phyloP scores from a whole-genome alignment of 75 land plant species.

The Azolla pinnata region DNA sequence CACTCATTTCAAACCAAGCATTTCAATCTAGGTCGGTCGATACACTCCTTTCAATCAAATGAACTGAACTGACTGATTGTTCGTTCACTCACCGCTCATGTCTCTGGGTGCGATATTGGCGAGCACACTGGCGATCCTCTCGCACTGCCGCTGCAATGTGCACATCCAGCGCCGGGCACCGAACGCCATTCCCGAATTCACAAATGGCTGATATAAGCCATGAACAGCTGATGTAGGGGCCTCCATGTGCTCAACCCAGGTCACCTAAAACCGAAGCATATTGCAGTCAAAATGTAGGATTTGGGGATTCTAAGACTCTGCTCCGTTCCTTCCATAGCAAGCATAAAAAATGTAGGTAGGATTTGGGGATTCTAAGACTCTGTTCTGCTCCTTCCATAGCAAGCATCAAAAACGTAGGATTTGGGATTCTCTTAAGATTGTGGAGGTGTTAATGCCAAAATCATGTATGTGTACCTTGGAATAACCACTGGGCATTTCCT shows the following conservation, averaged over 20 bases:
- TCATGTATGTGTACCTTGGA: conserved; percentile 26
- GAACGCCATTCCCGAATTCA: conserved; percentile 70
- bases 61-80: background rate
- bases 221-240: conserved; percentile 46
- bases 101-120: conserved; percentile 52
- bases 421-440: too few relatives aligned
- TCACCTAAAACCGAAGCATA: conserved; percentile 44
- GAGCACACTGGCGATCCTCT: conserved; percentile 56
- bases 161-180: conserved; percentile 81
- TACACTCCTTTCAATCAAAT: background rate
- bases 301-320: background rate
- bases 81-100: conserved; percentile 31
- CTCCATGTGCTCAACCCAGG: conserved; percentile 74
- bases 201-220: conserved; percentile 39
- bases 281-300: background rate
- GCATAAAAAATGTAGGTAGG: too few relatives aligned
- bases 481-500: conserved; percentile 68
- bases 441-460: too few relatives aligned
- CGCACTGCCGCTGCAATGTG: conserved; percentile 75
- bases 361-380: background rate
- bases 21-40: background rate
- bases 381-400: background rate
- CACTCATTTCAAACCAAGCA: too few relatives aligned
- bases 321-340: background rate
- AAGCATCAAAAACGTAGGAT: too few relatives aligned